These are phyloP conservation scores for Mentha longifolia DNA, from an alignment of 257 asterid species.

Conservation along the genomic window DNA sequence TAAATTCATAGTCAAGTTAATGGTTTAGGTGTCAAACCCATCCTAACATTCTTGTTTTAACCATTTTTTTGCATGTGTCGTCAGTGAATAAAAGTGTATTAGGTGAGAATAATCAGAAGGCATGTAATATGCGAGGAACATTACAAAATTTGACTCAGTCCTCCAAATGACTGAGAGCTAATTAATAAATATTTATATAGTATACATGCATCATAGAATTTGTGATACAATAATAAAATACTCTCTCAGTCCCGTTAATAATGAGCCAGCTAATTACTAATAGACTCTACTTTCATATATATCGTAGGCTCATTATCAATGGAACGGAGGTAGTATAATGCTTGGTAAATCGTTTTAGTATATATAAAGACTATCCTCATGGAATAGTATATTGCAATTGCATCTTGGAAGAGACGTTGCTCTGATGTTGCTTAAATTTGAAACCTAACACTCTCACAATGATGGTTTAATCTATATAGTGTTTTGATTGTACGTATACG, in stretches of 20 bases:
- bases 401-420: too few relatives aligned
- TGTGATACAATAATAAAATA: neutral
- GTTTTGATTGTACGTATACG: neutral
- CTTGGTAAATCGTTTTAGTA: too few relatives aligned
- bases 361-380: neutral
- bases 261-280: too few relatives aligned
- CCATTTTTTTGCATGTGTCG: neutral
- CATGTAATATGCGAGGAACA: neutral
- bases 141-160: neutral
- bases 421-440: neutral
- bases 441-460: neutral
- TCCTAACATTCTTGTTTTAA: slow-evolving; percentile 9
- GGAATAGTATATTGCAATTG: neutral
- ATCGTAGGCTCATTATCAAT: too few relatives aligned
- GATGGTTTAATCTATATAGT: neutral
- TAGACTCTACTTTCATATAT: too few relatives aligned
- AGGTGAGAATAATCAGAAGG: slow-evolving; percentile 5
- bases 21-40: slow-evolving; percentile 21
- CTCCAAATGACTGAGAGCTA: neutral
- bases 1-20: neutral
- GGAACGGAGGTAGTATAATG: too few relatives aligned
- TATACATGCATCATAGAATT: neutral
- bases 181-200: neutral
- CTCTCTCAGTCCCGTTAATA: too few relatives aligned
- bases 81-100: slow-evolving; percentile 16